These are phyloP conservation scores for Amoeboaphelidium protococcarum DNA, from an alignment of 371 early-diverging fungal species.

Conservation along the genomic window DNA sequence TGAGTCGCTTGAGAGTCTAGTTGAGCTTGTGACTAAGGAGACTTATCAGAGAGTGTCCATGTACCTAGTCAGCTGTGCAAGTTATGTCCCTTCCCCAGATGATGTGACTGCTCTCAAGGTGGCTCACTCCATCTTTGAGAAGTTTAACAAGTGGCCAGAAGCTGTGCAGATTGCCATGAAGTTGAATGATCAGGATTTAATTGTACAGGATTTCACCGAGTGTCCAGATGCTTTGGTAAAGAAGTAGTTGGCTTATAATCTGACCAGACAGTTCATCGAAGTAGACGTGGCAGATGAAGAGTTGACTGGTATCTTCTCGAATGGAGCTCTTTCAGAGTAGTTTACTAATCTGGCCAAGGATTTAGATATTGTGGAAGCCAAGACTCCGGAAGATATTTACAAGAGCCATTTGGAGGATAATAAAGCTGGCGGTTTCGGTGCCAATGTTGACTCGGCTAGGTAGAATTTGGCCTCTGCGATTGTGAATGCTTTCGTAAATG, in stretches of 20 bases:
- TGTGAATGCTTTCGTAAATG: constrained; percentile 94
- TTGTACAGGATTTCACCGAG: constrained; percentile 62
- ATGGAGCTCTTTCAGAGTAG: constrained; percentile 51
- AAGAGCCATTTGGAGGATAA: constrained; percentile 78
- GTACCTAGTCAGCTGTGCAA: constrained; percentile 77
- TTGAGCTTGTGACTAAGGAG: constrained; percentile 56
- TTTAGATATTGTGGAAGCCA: constrained; percentile 78
- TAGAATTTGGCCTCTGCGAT: constrained; percentile 85
- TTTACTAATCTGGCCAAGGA: constrained; percentile 68
- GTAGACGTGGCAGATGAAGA: constrained; percentile 27
- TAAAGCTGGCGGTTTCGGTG: constrained; percentile 23
- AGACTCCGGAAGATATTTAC: constrained; percentile 90
- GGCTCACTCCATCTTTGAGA: constrained; percentile 65
- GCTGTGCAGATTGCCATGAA: constrained; percentile 60
- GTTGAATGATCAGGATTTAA: constrained; percentile 46
- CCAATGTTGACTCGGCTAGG: constrained; percentile 65
- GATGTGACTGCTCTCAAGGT: constrained; percentile 55
- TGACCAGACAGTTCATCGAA: constrained; percentile 44
- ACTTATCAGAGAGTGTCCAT: constrained; percentile 80
- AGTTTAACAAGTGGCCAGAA: constrained; percentile 44
- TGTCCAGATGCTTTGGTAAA: constrained; percentile 47
- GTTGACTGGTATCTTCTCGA: constrained; percentile 55
- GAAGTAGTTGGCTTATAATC: constrained; percentile 81
- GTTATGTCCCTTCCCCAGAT: constrained; percentile 65
- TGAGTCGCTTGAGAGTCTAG: constrained; percentile 45